These are phyloP conservation scores for Fraxinus baroniana DNA, from an alignment of 305 asterid species.

Conservation along the genomic window DNA sequence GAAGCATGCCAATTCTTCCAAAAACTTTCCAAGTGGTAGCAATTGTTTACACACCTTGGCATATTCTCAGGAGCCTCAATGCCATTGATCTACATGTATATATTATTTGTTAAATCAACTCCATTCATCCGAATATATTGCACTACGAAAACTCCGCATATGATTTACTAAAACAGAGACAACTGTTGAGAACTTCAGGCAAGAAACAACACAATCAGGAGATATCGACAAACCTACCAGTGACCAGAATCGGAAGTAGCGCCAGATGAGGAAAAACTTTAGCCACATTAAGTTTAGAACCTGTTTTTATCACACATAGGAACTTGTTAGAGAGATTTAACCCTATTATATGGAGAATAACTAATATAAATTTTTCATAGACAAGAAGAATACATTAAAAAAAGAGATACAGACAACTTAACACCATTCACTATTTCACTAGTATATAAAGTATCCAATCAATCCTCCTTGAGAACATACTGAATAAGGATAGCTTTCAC, in stretches of 20 bases:
- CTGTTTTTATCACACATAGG: slow-evolving; percentile 42
- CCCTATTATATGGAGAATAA: slow-evolving; percentile 11
- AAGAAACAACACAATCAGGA: slow-evolving; percentile 13
- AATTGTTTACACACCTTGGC: slow-evolving; percentile 93
- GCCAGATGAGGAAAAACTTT: slow-evolving; percentile 93
- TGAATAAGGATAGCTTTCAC: slow-evolving; percentile 1
- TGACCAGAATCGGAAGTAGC: slow-evolving; percentile 93
- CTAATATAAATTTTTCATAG: slow-evolving; percentile 2
- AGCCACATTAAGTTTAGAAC: slow-evolving; percentile 98
- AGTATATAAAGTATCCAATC: not conserved
- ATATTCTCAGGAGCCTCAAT: slow-evolving; percentile 91
- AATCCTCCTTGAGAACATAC: not conserved
- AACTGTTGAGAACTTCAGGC: not conserved
- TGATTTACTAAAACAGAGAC: not conserved
- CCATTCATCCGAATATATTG: slow-evolving; percentile 13
- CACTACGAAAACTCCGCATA: slow-evolving; percentile 1
- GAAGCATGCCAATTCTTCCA: slow-evolving; percentile 99
- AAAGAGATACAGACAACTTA: not conserved
- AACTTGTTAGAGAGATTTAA: slow-evolving; percentile 8
- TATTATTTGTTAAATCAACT: slow-evolving; percentile 15
- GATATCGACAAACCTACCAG: slow-evolving; percentile 50
- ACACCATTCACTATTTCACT: not conserved
- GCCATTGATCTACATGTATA: slow-evolving; percentile 73
- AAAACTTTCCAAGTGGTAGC: slow-evolving; percentile 87
- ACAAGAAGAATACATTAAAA: not conserved